phyloP scores from a whole-genome alignment of 1,284 basidiomycete genomes.

The Hortiboletus rubellus region DNA sequence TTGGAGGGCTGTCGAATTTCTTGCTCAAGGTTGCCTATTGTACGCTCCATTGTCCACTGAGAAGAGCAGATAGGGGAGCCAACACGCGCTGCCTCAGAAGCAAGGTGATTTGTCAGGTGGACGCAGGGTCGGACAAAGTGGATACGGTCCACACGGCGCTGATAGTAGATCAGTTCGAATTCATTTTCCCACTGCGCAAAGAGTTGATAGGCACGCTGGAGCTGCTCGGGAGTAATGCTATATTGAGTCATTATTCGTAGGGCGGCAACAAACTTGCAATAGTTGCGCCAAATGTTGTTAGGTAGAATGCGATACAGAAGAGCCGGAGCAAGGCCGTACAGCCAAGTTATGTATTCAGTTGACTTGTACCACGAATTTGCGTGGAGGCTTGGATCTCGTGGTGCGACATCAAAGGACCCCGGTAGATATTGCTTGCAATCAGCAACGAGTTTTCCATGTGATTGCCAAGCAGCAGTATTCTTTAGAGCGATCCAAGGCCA shows the following conservation, averaged over 20 bases:
- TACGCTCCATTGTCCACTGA: constrained; percentile 17
- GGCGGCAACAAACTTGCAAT: background rate
- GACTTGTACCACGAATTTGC: background rate
- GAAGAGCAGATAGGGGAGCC: constrained; percentile 10
- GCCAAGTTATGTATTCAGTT: background rate
- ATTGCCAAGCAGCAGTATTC: too few relatives aligned
- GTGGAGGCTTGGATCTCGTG: background rate
- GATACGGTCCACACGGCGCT: background rate
- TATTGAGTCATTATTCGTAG: background rate
- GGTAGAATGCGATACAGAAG: background rate
- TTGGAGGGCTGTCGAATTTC: constrained; percentile 7
- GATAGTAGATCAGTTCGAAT: background rate
- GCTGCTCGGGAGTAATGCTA: background rate
- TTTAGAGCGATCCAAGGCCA: background rate
- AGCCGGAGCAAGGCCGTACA: background rate
- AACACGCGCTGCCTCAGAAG: background rate
- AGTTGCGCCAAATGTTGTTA: background rate
- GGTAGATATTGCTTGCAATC: background rate
- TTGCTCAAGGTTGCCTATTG: constrained; percentile 8
- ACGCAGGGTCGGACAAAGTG: background rate
- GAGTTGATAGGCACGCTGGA: background rate
- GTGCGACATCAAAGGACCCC: background rate
- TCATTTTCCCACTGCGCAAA: background rate
- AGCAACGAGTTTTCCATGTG: too few relatives aligned
- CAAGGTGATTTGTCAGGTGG: constrained; percentile 4